Evolutionary conservation across 495 filamentous ascomycete genomes (phyloP), one percentile per base, ranked within the genome.

Genomic region (Tuber microsphaerosporum): DNA sequence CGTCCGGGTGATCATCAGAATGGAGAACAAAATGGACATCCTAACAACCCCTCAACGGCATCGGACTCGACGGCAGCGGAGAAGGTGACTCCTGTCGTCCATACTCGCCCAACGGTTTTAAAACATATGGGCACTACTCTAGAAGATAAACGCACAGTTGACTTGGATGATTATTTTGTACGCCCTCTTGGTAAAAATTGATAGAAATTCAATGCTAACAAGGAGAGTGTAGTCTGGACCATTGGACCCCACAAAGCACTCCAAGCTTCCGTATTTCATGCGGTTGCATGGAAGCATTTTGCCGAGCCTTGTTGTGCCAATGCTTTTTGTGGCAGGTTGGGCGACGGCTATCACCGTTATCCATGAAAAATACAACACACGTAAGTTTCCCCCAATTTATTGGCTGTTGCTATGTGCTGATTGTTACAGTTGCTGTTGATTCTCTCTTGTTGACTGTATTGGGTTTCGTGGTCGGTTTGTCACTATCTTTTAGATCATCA

Each of bases 381-480:
- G 89, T 89, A 75, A 85, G 87, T 84, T 43, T 72, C 20, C 31
- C 22, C 34, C 41, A 10, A 43, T n/a, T 17, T 48, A 12, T 70
- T 14, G 9, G 34, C 34, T 41, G 39, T 14, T 5, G 31, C 20
- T n/a, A 48, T 26, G 71, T 46, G 39, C 71, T 72, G 12, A 72
- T 65, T 42, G 43, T 44, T 37, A 46, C 65, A 86, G 84, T 92
- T 3, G 87, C 87, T 34, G 89, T 95, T 41, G 87, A 88, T 76
- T 89, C 87, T 37, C 87, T 94, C 73, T 86, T 97, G 14, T 87
- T 97, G 46, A 96, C 92, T 20, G 90, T 96, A 17, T 89, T 92
- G 42, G 93, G 93, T 90, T 95, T 97, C 86, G 92, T 96, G 76
- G 92, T 97, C 79, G 92, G 91, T 86, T 84, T 96, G 81, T 88